These are phyloP conservation scores for Gracilaria domingensis DNA, from an alignment of 23 red algal genomes.

Conservation along the genomic window DNA sequence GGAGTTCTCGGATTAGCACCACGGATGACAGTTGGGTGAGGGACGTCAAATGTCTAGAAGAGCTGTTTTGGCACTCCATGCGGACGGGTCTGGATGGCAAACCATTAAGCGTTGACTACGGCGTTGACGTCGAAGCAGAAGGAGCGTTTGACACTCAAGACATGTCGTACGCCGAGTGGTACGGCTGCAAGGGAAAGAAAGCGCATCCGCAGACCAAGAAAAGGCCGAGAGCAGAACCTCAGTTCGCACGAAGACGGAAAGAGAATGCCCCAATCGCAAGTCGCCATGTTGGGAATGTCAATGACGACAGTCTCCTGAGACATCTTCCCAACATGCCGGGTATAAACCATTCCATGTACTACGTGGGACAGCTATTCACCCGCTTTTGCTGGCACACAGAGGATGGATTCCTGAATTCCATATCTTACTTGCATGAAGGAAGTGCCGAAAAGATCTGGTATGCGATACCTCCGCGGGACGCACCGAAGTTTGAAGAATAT, in stretches of 20 bases:
- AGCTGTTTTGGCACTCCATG: conserved; percentile 58
- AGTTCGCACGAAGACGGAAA: background rate
- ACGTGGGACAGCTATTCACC: conserved; percentile 85
- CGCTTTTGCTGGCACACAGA: conserved; percentile 97
- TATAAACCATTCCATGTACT: conserved; percentile 83
- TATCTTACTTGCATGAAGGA: conserved; percentile 83
- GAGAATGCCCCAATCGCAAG: background rate
- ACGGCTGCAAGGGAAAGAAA: conserved; percentile 1
- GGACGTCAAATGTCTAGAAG: conserved; percentile 13
- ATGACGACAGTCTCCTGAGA: conserved; percentile 40
- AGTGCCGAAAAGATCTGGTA: conserved; percentile 88
- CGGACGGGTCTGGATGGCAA: conserved; percentile 32
- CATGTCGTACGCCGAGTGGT: conserved; percentile 60
- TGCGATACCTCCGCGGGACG: conserved; percentile 57
- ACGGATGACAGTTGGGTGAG: conserved; percentile 14
- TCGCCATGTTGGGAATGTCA: conserved; percentile 70
- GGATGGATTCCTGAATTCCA: conserved; percentile 88
- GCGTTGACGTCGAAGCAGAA: conserved; percentile 73
- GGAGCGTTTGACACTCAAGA: conserved; percentile 58
- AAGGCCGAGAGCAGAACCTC: background rate
- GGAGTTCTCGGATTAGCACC: background rate
- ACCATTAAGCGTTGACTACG: conserved; percentile 47
- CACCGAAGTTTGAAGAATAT: conserved; percentile 62
- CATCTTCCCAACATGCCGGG: conserved; percentile 82
- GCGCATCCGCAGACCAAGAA: background rate